These are phyloP conservation scores for Neurospora tetraspora DNA, from an alignment of 495 filamentous ascomycete species.

Conservation along the genomic window DNA sequence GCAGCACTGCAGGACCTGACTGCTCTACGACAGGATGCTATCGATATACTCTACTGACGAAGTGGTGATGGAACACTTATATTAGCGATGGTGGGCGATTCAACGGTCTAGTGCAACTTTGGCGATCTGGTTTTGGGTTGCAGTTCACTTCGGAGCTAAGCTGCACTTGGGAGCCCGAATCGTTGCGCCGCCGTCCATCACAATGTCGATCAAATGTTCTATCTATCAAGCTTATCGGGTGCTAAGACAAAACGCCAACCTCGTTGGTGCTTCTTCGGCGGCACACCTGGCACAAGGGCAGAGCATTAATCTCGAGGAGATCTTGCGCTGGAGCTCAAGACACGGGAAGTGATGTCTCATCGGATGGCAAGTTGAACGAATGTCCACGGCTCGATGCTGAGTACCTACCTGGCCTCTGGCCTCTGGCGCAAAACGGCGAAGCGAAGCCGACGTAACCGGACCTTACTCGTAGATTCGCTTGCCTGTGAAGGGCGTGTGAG, in stretches of 20 bases:
- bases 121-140: background rate
- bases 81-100: background rate
- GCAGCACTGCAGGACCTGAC: background rate
- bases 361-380: background rate
- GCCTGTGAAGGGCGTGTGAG: background rate
- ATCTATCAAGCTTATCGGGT: background rate
- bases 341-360: background rate
- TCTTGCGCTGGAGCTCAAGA: background rate
- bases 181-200: background rate
- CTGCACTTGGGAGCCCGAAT: background rate
- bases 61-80: background rate
- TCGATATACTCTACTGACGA: background rate
- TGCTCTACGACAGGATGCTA: background rate
- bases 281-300: background rate
- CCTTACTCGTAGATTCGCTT: background rate
- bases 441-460: background rate
- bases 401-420: background rate
- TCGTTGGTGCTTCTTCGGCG: background rate
- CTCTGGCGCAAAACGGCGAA: background rate
- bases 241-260: background rate
- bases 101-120: background rate
- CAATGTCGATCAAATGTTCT: background rate
- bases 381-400: background rate
- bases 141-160: background rate
- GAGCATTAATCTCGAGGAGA: background rate